Evolutionary conservation across 2,329 filamentous ascomycete species (phyloP), one percentile per base, ranked within the genome.

Genomic region (Colletotrichum australisinense): DNA sequence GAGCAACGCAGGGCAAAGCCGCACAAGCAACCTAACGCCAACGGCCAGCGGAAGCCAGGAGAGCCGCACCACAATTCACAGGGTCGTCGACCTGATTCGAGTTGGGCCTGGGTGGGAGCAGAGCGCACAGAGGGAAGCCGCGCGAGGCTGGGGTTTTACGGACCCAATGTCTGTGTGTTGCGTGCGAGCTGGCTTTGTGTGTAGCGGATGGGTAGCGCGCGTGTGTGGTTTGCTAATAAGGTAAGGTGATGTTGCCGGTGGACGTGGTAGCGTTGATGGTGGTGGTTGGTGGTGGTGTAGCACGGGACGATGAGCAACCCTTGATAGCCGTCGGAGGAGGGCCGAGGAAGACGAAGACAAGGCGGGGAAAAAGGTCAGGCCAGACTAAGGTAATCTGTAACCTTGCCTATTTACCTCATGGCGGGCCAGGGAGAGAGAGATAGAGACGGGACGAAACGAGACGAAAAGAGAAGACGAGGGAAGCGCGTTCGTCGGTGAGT

Each of bases 191-290:
- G 52, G 19, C 14, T 49, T 5, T 60, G 26, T 52, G 38, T 35
- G 64, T 35, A 60, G 59, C 26, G 26, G 26, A 49, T 28, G 52
- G 59, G 64, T 52, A 58, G 32, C n/a, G 62, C 38, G 46, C n/a
- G 57, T 60, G 57, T 60, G 70, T 70, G 67, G 70, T 32, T 49
- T 65, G 60, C 67, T 28, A 57, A 65, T 60, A 49, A 73, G 55
- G 52, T 42, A 42, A 49, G 28, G 60, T 38, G 42, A 24, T 58
- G 30, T 32, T 57, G 56, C 55, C 63, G 63, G 67, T 53, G 67
- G 42, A 35, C 53, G 53, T 70, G 46, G 24, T 53, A 56, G 60
- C 46, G n/a, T 58, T 38, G 63, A 19, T 53, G 49, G 49, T 57
- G 55, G 53, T 55, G 62, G 22, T 53, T 57, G 55, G 53, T 55